Conservation (phyloP, 2,329 filamentous ascomycete genomes). For the Botryotinia convoluta region DNA sequence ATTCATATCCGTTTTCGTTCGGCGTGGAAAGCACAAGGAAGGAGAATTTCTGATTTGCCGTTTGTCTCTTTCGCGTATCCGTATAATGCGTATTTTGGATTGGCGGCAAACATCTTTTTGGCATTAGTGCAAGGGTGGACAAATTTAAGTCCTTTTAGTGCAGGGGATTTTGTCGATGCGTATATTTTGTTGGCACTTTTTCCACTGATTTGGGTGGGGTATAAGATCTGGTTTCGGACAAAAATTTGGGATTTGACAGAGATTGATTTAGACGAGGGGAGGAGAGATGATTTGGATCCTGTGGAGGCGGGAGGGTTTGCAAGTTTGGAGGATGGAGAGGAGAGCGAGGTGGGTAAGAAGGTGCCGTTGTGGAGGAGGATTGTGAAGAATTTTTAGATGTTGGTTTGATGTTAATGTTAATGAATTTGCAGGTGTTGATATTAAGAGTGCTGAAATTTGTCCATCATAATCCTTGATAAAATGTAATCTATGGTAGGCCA, state of each 20-base stretch:
- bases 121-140: slow-evolving; percentile 62
- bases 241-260: slow-evolving; percentile 49
- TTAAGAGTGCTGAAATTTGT: background rate
- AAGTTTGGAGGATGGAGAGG: background rate
- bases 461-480: background rate
- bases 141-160: slow-evolving; percentile 55
- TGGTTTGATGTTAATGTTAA: background rate
- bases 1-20: slow-evolving; percentile 70
- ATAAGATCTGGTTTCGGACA: slow-evolving; percentile 56
- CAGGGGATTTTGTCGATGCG: slow-evolving; percentile 59
- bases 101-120: slow-evolving; percentile 57
- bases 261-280: slow-evolving; percentile 56
- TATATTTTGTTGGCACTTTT: slow-evolving; percentile 62
- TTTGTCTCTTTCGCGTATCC: slow-evolving; percentile 56
- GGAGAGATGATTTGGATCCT: slow-evolving; percentile 39
- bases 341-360: background rate
- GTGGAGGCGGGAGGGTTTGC: background rate
- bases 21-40: slow-evolving; percentile 59
- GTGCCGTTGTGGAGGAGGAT: slow-evolving; percentile 19
- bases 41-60: slow-evolving; percentile 52
- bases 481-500: background rate
- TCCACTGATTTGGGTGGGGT: slow-evolving; percentile 53
- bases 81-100: slow-evolving; percentile 57
- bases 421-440: background rate
- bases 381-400: slow-evolving; percentile 6